These are phyloP conservation scores for Globisporangium spiculum DNA, from an alignment of 352 stramenopile genomes.

Conservation along the genomic window DNA sequence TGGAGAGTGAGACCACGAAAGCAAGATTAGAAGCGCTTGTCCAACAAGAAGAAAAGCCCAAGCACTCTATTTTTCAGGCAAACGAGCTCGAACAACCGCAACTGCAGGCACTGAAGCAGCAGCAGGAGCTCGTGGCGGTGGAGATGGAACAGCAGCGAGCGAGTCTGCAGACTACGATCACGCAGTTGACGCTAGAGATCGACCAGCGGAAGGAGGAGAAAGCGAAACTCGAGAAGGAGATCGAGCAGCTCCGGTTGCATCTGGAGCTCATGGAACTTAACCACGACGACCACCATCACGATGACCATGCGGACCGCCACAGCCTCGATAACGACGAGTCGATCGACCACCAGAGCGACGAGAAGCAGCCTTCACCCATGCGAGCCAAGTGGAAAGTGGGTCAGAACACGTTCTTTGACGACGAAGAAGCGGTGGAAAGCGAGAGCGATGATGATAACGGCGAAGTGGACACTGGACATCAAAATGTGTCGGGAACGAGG, in stretches of 20 bases:
- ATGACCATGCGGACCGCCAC: not conserved
- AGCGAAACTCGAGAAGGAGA: conserved; percentile 45
- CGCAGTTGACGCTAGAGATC: conserved; percentile 34
- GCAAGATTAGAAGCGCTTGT: not conserved
- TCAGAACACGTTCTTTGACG: conserved; percentile 17
- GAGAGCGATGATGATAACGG: conserved; percentile 25
- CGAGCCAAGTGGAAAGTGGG: not conserved
- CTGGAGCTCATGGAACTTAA: conserved; percentile 46
- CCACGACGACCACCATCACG: conserved; percentile 6
- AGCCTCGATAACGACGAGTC: conserved; percentile 4
- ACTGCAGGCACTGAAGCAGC: conserved; percentile 16
- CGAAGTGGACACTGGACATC: conserved; percentile 1
- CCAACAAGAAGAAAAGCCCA: not conserved
- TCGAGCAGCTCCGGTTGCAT: conserved; percentile 60
- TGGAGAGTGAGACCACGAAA: not conserved
- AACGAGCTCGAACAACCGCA: conserved; percentile 20
- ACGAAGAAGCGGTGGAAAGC: conserved; percentile 18
- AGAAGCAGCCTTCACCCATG: not conserved
- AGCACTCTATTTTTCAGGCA: not conserved
- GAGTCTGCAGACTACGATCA: conserved; percentile 27
- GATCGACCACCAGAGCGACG: conserved; percentile 5
- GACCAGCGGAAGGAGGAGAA: conserved; percentile 41
- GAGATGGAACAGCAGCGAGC: conserved; percentile 18
- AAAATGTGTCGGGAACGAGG: not conserved
- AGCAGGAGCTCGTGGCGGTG: conserved; percentile 15